phyloP scores from a whole-genome alignment of 352 stramenopile species.

The Phytophthora foliorum region DNA sequence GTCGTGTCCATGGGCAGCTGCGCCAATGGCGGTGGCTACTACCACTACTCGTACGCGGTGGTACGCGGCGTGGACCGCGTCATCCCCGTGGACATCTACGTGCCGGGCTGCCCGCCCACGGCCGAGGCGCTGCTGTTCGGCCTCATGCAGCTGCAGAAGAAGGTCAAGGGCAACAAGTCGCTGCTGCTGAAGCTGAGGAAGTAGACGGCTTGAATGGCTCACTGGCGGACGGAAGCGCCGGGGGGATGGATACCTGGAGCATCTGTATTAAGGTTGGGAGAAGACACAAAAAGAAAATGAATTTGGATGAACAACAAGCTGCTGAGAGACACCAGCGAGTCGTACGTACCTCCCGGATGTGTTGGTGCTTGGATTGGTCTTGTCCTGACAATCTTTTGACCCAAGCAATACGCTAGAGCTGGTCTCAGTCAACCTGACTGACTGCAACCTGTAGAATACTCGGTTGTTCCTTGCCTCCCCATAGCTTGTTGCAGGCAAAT shows the following conservation, averaged over 20 bases:
- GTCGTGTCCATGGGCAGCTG: conserved; percentile 99
- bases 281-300: conserved; percentile 33
- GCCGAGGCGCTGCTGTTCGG: conserved; percentile 98
- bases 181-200: conserved; percentile 97
- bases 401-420: no score
- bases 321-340: neutral
- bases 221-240: conserved; percentile 25
- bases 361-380: neutral
- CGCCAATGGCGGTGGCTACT: conserved; percentile 96
- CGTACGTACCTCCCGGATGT: conserved; percentile 14
- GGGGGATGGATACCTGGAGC: conserved; percentile 5
- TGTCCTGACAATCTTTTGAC: no score
- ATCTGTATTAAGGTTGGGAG: conserved; percentile 28
- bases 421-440: no score
- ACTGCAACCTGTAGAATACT: no score
- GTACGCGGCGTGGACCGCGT: conserved; percentile 98
- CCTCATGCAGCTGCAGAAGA: conserved; percentile 99
- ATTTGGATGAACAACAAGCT: conserved; percentile 32
- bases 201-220: conserved; percentile 62
- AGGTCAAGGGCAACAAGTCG: conserved; percentile 98
- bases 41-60: conserved; percentile 98
- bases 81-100: conserved; percentile 99
- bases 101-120: conserved; percentile 99
- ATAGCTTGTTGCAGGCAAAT: no score
- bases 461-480: no score